Conservation (phyloP, 2,329 filamentous ascomycete species). For the Chlorencoelia australis region DNA sequence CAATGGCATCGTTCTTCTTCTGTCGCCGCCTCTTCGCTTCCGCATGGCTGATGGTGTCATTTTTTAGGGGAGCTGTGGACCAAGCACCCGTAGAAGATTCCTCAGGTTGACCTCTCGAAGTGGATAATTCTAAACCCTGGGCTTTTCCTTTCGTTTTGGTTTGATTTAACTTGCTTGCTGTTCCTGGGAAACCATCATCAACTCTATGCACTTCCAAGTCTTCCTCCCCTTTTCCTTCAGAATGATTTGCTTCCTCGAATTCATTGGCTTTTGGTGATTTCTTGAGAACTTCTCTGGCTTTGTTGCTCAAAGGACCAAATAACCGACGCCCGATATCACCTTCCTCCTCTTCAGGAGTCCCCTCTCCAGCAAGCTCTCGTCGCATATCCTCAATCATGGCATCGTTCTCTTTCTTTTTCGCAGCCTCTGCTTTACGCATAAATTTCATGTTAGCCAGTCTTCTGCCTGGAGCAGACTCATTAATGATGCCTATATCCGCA, state of each 20-base stretch:
- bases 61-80: constrained; percentile 22
- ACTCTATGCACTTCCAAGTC: constrained; percentile 25
- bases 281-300: constrained; percentile 28
- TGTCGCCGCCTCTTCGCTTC: constrained; percentile 25
- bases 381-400: constrained; percentile 61
- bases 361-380: constrained; percentile 55
- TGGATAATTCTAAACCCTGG: not conserved
- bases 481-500: constrained; percentile 35
- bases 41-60: constrained; percentile 15
- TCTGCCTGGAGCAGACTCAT: constrained; percentile 44
- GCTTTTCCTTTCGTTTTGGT: constrained; percentile 9
- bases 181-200: constrained; percentile 7
- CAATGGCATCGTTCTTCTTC: constrained; percentile 24
- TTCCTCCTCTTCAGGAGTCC: constrained; percentile 45
- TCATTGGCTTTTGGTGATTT: constrained; percentile 33
- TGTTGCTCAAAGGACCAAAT: constrained; percentile 47
- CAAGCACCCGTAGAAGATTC: constrained; percentile 23
- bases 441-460: constrained; percentile 81
- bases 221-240: constrained; percentile 31
- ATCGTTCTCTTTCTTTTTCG: constrained; percentile 70
- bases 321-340: constrained; percentile 57
- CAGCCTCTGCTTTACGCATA: constrained; percentile 81
- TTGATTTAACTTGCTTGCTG: constrained; percentile 1
- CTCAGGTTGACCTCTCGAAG: constrained; percentile 8
- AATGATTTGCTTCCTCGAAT: constrained; percentile 49